Evolutionary conservation across 768 basidiomycete species (phyloP).

Genomic region (Russula griseocarnosa): DNA sequence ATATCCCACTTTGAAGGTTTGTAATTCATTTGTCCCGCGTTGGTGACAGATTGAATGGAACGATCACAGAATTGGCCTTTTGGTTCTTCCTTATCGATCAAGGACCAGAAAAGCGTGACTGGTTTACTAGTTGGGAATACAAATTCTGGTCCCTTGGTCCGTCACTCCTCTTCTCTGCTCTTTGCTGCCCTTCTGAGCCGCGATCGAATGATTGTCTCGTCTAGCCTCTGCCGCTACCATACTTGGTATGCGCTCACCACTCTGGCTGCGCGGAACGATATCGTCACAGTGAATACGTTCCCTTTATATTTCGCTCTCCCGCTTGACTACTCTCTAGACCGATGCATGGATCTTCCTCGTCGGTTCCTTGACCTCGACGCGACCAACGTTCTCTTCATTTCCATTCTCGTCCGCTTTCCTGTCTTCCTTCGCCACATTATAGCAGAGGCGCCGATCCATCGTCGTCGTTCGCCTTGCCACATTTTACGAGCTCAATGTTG

Average conservation of each 20-base stretch:
- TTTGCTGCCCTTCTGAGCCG: neutral
- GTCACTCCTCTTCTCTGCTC: slow-evolving; percentile 25
- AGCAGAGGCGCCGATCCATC: slow-evolving; percentile 65
- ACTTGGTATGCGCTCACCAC: slow-evolving; percentile 66
- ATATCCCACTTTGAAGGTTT: slow-evolving; percentile 79
- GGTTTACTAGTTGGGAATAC: slow-evolving; percentile 82
- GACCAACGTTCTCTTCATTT: slow-evolving; percentile 68
- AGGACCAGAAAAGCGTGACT: slow-evolving; percentile 62
- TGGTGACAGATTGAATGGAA: neutral
- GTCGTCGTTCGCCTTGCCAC: slow-evolving; percentile 70
- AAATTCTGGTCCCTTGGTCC: slow-evolving; percentile 65
- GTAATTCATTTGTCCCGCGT: neutral
- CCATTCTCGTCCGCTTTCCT: slow-evolving; percentile 68
- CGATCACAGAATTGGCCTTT: slow-evolving; percentile 59
- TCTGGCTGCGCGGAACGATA: slow-evolving; percentile 52
- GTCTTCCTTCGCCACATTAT: slow-evolving; percentile 66
- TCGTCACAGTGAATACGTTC: slow-evolving; percentile 48
- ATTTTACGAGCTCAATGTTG: slow-evolving; percentile 75
- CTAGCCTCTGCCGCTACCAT: slow-evolving; percentile 61
- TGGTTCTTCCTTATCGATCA: slow-evolving; percentile 83
- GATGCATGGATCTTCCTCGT: slow-evolving; percentile 73
- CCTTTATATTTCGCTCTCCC: neutral
- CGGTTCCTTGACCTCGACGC: slow-evolving; percentile 61
- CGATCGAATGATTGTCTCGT: neutral
- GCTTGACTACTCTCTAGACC: slow-evolving; percentile 41